Percentiles rank a stretch among this genome's conserved stretches.
Evolutionary conservation across 371 early-diverging fungal genomes (phyloP).

Genomic region (Actinomortierella wolfii): DNA sequence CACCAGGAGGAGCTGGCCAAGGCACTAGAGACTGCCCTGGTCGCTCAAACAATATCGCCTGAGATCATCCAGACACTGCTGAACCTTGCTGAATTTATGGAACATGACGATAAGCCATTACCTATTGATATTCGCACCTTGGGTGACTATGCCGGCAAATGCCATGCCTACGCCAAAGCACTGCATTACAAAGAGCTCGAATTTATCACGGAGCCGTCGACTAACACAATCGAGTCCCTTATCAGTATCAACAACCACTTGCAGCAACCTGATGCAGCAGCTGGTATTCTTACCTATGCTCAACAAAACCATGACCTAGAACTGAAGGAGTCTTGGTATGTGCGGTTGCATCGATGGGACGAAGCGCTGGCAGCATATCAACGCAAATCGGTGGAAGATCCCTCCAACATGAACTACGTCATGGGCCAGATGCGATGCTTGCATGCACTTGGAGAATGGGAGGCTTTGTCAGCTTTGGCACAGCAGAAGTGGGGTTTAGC

Average conservation of each 20-base stretch:
- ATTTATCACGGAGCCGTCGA: constrained; percentile 84
- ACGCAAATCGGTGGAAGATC: constrained; percentile 79
- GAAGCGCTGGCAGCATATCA: constrained; percentile 93
- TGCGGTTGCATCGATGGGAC: constrained; percentile 94
- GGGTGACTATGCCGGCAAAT: constrained; percentile 89
- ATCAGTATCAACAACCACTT: constrained; percentile 95
- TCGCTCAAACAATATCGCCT: constrained; percentile 86
- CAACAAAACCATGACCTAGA: constrained; percentile 87
- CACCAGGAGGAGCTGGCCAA: constrained; percentile 91
- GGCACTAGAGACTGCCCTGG: constrained; percentile 85
- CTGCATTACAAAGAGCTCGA: constrained; percentile 97
- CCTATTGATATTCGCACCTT: constrained; percentile 93
- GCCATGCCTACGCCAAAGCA: constrained; percentile 96
- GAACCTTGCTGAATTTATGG: constrained; percentile 98
- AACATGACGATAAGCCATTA: constrained; percentile 94
- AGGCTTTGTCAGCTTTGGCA: constrained; percentile 78
- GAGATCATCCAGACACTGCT: constrained; percentile 92
- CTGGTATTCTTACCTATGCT: constrained; percentile 92
- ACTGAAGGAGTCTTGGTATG: constrained; percentile 93
- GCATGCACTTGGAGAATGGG: constrained; percentile 95
- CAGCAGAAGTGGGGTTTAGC: constrained; percentile 83
- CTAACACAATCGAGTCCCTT: constrained; percentile 89
- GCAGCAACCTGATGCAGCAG: constrained; percentile 96
- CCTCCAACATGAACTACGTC: constrained; percentile 73
- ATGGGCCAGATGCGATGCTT: constrained; percentile 93